Evolutionary conservation across 768 basidiomycete species (phyloP).

Genomic region (Hericium alpestre): DNA sequence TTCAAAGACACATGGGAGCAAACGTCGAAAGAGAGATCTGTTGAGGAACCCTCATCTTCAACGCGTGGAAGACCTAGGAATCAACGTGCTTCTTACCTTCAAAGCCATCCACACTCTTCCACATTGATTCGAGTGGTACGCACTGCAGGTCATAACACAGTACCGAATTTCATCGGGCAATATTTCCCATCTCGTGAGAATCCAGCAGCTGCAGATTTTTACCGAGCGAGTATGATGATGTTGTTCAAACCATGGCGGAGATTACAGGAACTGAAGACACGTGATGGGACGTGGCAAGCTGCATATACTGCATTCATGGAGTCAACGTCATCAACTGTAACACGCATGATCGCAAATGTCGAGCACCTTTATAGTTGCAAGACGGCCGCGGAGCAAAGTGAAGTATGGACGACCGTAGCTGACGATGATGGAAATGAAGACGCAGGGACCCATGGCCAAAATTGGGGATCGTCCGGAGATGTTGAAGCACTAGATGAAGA

Average conservation of each 20-base stretch:
- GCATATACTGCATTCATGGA: slow-evolving; percentile 15
- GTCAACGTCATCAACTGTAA: background rate
- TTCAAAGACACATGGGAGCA: slow-evolving; percentile 14
- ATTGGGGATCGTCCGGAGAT: too few relatives aligned
- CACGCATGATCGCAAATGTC: slow-evolving; percentile 15
- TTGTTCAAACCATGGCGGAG: slow-evolving; percentile 27
- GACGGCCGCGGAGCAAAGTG: background rate
- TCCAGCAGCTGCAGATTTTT: slow-evolving; percentile 16
- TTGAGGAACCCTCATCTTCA: too few relatives aligned
- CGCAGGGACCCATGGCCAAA: too few relatives aligned
- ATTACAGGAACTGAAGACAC: slow-evolving; percentile 18
- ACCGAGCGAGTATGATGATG: slow-evolving; percentile 26
- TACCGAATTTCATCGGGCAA: slow-evolving; percentile 26
- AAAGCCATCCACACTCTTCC: too few relatives aligned
- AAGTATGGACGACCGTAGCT: too few relatives aligned
- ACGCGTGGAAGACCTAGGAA: too few relatives aligned
- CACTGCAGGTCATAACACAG: slow-evolving; percentile 26
- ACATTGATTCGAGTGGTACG: too few relatives aligned
- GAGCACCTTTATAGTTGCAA: slow-evolving; percentile 25
- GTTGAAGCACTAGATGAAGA: too few relatives aligned
- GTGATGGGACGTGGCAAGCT: slow-evolving; percentile 12
- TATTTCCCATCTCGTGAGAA: slow-evolving; percentile 25
- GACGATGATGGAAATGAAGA: too few relatives aligned
- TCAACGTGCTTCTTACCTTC: too few relatives aligned
- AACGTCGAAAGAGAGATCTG: too few relatives aligned